phyloP scores from a whole-genome alignment of 1,139 yeast species.

The Zhuliangozyma blackwelliae region DNA sequence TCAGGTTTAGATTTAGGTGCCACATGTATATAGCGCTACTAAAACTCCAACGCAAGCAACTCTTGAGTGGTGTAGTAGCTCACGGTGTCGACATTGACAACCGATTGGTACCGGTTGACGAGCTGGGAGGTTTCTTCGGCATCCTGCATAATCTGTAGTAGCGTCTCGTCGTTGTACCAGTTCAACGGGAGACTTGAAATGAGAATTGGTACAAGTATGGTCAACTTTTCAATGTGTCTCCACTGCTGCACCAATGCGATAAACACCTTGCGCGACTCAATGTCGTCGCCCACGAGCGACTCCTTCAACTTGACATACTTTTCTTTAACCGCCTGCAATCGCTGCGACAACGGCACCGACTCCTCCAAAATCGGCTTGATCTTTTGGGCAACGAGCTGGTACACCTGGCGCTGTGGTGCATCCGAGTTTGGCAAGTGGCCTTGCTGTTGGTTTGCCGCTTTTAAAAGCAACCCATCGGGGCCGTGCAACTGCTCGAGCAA shows the following conservation, averaged over 20 bases:
- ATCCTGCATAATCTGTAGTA: conserved; percentile 22
- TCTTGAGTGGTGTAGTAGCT: conserved; percentile 7
- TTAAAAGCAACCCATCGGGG: conserved; percentile 7
- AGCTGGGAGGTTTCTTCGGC: conserved; percentile 22
- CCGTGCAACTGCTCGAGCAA: conserved; percentile 16
- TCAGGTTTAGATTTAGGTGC: conserved; percentile 24
- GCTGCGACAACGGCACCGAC: conserved; percentile 13
- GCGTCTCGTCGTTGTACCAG: conserved; percentile 31
- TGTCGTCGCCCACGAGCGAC: conserved; percentile 4
- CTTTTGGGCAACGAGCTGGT: conserved; percentile 6
- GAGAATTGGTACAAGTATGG: conserved; percentile 29
- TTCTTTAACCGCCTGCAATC: conserved; percentile 11
- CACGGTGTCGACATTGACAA: conserved; percentile 14
- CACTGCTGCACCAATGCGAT: conserved; percentile 19
- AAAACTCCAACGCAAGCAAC: conserved; percentile 10
- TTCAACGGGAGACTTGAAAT: conserved; percentile 30
- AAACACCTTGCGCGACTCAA: conserved; percentile 6
- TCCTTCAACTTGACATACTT: conserved; percentile 10
- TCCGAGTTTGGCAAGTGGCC: background rate
- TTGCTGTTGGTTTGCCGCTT: conserved; percentile 8
- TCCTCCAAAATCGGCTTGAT: conserved; percentile 13
- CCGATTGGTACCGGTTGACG: conserved; percentile 18
- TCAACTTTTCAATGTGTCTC: conserved; percentile 20
- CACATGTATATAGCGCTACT: conserved; percentile 3
- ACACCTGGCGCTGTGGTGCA: background rate